A percentile compares a stretch with the other conserved stretches of the same genome.
phyloP scores from a whole-genome alignment of 2,329 filamentous ascomycete genomes.

The Onygenales sp. region DNA sequence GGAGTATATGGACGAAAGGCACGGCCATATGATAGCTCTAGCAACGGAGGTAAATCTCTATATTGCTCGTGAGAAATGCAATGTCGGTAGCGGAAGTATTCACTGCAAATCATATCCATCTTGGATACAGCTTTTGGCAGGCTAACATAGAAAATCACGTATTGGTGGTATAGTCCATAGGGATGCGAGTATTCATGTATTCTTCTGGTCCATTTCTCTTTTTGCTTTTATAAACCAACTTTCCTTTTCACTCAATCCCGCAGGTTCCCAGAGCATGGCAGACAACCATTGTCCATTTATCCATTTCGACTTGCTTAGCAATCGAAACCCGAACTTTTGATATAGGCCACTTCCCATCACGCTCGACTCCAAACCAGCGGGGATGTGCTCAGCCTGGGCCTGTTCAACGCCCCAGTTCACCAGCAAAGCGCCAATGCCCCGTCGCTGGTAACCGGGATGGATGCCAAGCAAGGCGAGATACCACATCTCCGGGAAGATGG shows the following conservation, averaged over 20 bases:
- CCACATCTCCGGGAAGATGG: constrained; percentile 14
- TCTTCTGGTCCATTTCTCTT: neutral
- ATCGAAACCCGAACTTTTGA: constrained; percentile 15
- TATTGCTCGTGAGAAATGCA: too few relatives aligned
- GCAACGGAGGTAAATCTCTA: too few relatives aligned
- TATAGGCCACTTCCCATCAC: constrained; percentile 13
- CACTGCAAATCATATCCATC: too few relatives aligned
- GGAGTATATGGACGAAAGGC: too few relatives aligned
- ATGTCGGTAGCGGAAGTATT: too few relatives aligned
- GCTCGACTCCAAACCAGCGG: constrained; percentile 15
- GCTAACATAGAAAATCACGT: too few relatives aligned
- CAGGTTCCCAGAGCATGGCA: constrained; percentile 8
- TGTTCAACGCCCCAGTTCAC: constrained; percentile 13
- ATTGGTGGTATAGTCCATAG: too few relatives aligned
- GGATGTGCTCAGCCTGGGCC: constrained; percentile 12
- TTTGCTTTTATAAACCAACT: constrained; percentile 2
- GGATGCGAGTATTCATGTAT: too few relatives aligned
- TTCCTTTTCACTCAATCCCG: neutral
- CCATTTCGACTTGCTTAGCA: constrained; percentile 7
- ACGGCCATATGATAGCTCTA: too few relatives aligned
- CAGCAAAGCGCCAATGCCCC: constrained; percentile 15
- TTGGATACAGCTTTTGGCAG: too few relatives aligned
- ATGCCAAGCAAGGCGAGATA: constrained; percentile 17
- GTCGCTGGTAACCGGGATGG: constrained; percentile 13
- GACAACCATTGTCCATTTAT: neutral